A percentile compares a stretch with the other conserved stretches of the same genome.
These are phyloP conservation scores for Talaromyces sp. DNA, from an alignment of 2,329 filamentous ascomycete genomes.

Conservation along the genomic window DNA sequence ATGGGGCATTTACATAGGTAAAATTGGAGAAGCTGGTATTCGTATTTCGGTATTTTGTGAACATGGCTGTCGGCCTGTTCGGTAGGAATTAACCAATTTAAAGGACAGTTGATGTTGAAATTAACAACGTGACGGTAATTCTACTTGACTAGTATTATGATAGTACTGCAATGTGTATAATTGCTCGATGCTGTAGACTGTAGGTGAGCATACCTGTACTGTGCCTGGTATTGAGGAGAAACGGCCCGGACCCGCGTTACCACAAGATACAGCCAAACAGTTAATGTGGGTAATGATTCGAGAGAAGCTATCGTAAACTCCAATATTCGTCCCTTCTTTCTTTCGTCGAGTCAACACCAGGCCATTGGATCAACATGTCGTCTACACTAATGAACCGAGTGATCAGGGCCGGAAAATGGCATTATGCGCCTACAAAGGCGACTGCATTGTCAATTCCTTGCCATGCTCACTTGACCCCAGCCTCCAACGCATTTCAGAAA, in stretches of 20 bases:
- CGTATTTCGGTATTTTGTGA: neutral
- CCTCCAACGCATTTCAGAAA: neutral
- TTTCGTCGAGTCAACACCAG: neutral
- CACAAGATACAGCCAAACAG: neutral
- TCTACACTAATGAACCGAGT: neutral
- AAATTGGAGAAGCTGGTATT: conserved; percentile 6
- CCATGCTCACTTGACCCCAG: neutral
- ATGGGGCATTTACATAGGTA: conserved; percentile 1
- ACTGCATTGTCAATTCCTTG: neutral
- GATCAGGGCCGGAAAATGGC: neutral
- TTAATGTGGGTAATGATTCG: neutral
- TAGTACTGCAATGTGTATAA: neutral
- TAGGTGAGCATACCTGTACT: neutral
- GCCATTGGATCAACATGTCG: neutral
- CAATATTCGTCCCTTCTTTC: neutral
- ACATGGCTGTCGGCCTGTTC: neutral
- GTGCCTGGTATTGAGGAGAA: neutral
- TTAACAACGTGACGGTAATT: neutral
- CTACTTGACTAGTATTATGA: neutral
- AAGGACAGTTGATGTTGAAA: neutral
- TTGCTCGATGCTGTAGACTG: neutral
- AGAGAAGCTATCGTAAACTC: neutral
- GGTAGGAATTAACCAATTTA: neutral
- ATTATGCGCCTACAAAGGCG: neutral
- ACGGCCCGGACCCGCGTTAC: neutral